phyloP scores from a whole-genome alignment of 345 rosid genomes.

The Abelmoschus esculentus region DNA sequence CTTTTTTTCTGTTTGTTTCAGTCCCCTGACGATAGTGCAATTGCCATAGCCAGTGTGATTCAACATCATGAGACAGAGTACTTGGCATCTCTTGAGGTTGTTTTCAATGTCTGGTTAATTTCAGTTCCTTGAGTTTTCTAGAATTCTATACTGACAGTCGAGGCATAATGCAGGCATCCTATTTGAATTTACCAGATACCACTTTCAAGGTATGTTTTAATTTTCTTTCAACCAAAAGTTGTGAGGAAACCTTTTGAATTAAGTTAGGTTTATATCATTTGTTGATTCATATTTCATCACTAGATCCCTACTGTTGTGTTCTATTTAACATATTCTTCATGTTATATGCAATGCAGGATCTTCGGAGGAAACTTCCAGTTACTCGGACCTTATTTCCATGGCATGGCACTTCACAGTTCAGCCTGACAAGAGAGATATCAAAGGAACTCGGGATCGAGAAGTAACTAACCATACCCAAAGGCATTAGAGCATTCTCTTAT shows the following conservation, averaged over 20 bases:
- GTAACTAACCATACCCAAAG: slow-evolving; percentile 23
- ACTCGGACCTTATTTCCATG: slow-evolving; percentile 92
- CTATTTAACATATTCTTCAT: background rate
- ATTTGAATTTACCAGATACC: slow-evolving; percentile 83
- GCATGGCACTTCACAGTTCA: slow-evolving; percentile 85
- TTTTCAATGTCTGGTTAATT: slow-evolving; percentile 3
- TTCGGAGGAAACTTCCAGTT: slow-evolving; percentile 95
- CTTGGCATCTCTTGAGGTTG: slow-evolving; percentile 82
- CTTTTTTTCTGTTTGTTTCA: slow-evolving; percentile 26
- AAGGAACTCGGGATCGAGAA: slow-evolving; percentile 84
- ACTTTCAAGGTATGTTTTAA: slow-evolving; percentile 69
- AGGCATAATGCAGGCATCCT: slow-evolving; percentile 55
- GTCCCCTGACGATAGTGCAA: slow-evolving; percentile 84
- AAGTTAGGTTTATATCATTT: background rate
- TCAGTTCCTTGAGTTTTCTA: slow-evolving; percentile 1
- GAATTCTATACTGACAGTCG: slow-evolving; percentile 6
- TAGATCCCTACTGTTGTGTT: background rate
- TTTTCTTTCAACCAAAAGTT: background rate
- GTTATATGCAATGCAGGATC: slow-evolving; percentile 46
- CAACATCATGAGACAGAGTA: slow-evolving; percentile 91
- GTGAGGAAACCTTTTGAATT: background rate
- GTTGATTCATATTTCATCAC: background rate
- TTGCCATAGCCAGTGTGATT: slow-evolving; percentile 54
- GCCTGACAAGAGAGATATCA: slow-evolving; percentile 83
- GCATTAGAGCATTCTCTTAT: background rate